phyloP scores from a whole-genome alignment of 305 asterid species.

The Euphrasia arctica region DNA sequence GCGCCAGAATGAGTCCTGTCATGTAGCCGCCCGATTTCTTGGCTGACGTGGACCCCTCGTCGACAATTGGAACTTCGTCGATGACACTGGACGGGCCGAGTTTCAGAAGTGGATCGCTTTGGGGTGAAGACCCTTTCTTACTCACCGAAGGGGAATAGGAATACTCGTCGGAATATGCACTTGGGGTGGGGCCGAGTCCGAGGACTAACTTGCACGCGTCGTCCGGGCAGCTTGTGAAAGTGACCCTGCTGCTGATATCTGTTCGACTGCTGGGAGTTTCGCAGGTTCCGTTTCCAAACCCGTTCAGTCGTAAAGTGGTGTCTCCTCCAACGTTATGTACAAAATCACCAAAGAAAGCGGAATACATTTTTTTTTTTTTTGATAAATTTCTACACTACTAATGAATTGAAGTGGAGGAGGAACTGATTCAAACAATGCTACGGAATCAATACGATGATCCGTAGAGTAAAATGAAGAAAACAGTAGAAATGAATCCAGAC shows the following conservation, averaged over 20 bases:
- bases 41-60: slow-evolving; percentile 93
- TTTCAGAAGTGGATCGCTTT: slow-evolving; percentile 58
- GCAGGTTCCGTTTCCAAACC: slow-evolving; percentile 58
- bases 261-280: slow-evolving; percentile 34
- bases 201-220: slow-evolving; percentile 94
- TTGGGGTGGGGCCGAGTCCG: slow-evolving; percentile 89
- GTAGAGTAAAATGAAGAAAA: slow-evolving; percentile 47
- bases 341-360: slow-evolving; percentile 57
- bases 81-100: slow-evolving; percentile 61
- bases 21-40: slow-evolving; percentile 90
- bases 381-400: slow-evolving; percentile 19
- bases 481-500: slow-evolving; percentile 31
- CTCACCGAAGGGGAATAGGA: slow-evolving; percentile 29
- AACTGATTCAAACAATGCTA: slow-evolving; percentile 20
- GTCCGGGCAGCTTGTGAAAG: slow-evolving; percentile 41
- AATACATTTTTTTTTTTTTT: slow-evolving; percentile 35
- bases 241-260: slow-evolving; percentile 26
- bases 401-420: slow-evolving; percentile 30
- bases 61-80: slow-evolving; percentile 42
- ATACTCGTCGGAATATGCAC: slow-evolving; percentile 43
- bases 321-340: slow-evolving; percentile 63
- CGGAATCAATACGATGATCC: slow-evolving; percentile 27
- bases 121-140: slow-evolving; percentile 41
- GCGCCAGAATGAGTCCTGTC: slow-evolving; percentile 63
- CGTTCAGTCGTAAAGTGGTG: slow-evolving; percentile 74